phyloP scores from a whole-genome alignment of 2,329 filamentous ascomycete genomes.

The Magnaporthiopsis poae region DNA sequence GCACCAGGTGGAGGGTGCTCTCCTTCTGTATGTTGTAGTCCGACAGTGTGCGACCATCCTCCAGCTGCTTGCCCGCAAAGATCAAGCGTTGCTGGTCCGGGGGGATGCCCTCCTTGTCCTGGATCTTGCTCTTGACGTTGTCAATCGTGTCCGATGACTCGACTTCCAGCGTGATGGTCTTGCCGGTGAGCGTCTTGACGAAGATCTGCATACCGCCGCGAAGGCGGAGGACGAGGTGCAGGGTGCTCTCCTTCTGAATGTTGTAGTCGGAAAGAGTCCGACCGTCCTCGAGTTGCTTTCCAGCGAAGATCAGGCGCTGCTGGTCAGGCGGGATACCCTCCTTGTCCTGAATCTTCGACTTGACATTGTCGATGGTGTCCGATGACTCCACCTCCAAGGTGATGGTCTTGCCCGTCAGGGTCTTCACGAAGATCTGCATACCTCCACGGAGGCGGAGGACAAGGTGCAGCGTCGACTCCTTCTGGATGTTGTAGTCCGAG shows the following conservation, averaged over 20 bases:
- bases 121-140: constrained; percentile 90
- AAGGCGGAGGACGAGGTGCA: constrained; percentile 77
- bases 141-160: constrained; percentile 86
- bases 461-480: constrained; percentile 61
- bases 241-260: constrained; percentile 85
- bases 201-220: constrained; percentile 87
- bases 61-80: constrained; percentile 86
- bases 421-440: constrained; percentile 71
- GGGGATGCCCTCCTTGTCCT: constrained; percentile 86
- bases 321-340: constrained; percentile 94
- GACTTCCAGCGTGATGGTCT: constrained; percentile 88
- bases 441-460: constrained; percentile 61
- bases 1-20: constrained; percentile 69
- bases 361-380: constrained; percentile 92
- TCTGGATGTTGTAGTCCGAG: constrained; percentile 72
- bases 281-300: constrained; percentile 92
- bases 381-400: constrained; percentile 81
- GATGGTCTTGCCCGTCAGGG: constrained; percentile 87
- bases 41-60: constrained; percentile 79
- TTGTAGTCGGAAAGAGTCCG: constrained; percentile 87
- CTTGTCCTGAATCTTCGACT: constrained; percentile 96
- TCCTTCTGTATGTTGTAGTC: constrained; percentile 98
- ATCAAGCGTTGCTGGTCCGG: constrained; percentile 91
- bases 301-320: constrained; percentile 90
- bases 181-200: constrained; percentile 79